Base-by-base conservation (phyloP, 1,139 yeast genomes). In the Zygotorulaspora mrakii region DNA sequence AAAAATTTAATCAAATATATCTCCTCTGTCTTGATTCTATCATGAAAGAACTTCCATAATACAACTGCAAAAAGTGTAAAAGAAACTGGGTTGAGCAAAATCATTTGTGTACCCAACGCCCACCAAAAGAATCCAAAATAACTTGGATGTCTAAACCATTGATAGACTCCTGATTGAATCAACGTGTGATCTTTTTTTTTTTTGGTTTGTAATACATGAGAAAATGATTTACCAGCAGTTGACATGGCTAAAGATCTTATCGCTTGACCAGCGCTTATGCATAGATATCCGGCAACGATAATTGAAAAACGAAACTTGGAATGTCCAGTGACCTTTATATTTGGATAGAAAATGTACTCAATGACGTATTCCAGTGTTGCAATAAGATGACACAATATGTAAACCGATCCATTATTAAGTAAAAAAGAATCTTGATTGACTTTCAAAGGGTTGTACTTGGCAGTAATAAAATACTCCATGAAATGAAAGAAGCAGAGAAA, bases 121-220 rank as follows among this genome's bases (percentile, higher is more conserved):
- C 97, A 94, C 76, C 87, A 80, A 57, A 81, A 89, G 61, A 84
- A 91, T 1, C 97, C 98, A 42, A 79, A 74, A 63, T 91, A 91
- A 37, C 94, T 82, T 8, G 98, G 98, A 60, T 91, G 98, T 45
- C 98, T 71, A 7, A 76, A 65, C 13, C 65, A 48, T 1, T 69
- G 46, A 62, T 91, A 91, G 2, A 91, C 68, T 0, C 97, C 98
- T 5, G 65, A 51, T 0, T 86, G 84, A 8, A 91, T 79, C 33
- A 91, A 68, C 13, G 53, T 64, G 57, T 91, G 98, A 37, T 73
- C 72, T 0, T 64, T 54, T 22, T 67, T 63, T 42, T 73, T 79
- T 20, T 66, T 59, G 4, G 74, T 61, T 40, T 81, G 88, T 2
- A 94, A 74, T 33, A 79, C 66, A 62, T 94, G 98, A 40, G 87